These are phyloP conservation scores for Oxytropis ochrocephala DNA, from an alignment of 306 rosid species.

Conservation along the genomic window DNA sequence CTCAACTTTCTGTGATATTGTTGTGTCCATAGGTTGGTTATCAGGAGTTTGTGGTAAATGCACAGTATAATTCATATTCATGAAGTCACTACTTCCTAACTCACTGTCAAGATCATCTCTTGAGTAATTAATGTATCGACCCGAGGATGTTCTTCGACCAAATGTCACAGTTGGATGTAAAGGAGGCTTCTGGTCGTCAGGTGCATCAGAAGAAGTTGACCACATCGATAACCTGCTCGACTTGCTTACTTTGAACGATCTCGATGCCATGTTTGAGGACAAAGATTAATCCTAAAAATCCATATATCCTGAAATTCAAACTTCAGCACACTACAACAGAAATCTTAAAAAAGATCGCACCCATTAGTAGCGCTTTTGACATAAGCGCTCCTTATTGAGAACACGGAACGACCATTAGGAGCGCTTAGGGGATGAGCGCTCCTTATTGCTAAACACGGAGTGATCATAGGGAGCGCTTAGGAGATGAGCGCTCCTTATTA, in stretches of 20 bases:
- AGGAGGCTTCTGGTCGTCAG: constrained; percentile 63
- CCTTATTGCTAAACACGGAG: no score
- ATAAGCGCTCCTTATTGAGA: no score
- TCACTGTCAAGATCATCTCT: constrained; percentile 96
- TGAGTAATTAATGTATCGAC: constrained; percentile 82
- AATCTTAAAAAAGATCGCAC: no score
- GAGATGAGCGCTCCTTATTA: no score
- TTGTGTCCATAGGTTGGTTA: constrained; percentile 92
- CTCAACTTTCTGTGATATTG: constrained; percentile 82
- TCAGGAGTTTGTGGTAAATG: constrained; percentile 91
- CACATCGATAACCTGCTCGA: constrained; percentile 51
- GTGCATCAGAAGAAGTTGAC: constrained; percentile 54
- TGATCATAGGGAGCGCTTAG: no score
- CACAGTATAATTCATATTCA: constrained; percentile 84
- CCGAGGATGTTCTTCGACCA: constrained; percentile 76
- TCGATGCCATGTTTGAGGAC: constrained; percentile 55
- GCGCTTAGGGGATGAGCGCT: no score
- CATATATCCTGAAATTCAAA: constrained; percentile 31
- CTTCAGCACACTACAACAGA: not conserved
- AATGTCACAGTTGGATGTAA: constrained; percentile 73
- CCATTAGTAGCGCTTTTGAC: no score
- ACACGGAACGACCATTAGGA: no score
- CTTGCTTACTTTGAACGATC: constrained; percentile 48
- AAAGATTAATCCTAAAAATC: not conserved
- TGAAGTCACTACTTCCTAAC: constrained; percentile 59